phyloP scores from a whole-genome alignment of 768 basidiomycete genomes.

The Leccinum subgranulosum region DNA sequence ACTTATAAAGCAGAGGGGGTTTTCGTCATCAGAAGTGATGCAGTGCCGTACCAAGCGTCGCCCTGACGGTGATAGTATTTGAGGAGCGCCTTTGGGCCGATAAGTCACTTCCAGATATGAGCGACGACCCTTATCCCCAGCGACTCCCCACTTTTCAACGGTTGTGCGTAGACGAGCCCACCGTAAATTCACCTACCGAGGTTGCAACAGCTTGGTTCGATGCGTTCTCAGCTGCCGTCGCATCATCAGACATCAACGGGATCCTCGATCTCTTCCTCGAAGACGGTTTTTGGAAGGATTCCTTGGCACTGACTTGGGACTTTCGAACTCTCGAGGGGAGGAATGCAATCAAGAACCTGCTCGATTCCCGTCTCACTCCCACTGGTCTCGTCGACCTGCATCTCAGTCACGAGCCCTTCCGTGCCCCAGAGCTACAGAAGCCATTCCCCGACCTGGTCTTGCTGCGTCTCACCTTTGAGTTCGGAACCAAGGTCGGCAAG shows the following conservation, averaged over 20 bases:
- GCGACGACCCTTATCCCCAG: conserved; percentile 20
- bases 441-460: conserved; percentile 55
- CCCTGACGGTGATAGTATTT: background rate
- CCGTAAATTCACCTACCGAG: conserved; percentile 13
- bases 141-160: conserved; percentile 29
- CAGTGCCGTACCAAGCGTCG: background rate
- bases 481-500: conserved; percentile 46
- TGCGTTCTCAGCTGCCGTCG: conserved; percentile 22
- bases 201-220: conserved; percentile 26
- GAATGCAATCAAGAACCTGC: conserved; percentile 36
- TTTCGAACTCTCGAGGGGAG: conserved; percentile 47
- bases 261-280: conserved; percentile 29
- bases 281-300: conserved; percentile 49
- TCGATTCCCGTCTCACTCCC: conserved; percentile 36
- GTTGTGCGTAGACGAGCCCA: conserved; percentile 22
- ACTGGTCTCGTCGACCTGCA: conserved; percentile 16
- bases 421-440: conserved; percentile 32
- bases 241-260: conserved; percentile 12
- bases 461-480: conserved; percentile 54
- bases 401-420: conserved; percentile 23
- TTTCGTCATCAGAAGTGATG: too few species aligned
- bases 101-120: conserved; percentile 6
- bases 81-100: background rate
- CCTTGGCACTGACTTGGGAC: conserved; percentile 52
- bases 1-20: too few species aligned